Percentiles rank a stretch among this genome's conserved stretches.
Evolutionary conservation across 164 flowering plant species (phyloP).

Genomic region (Paratinospora sagittata): DNA sequence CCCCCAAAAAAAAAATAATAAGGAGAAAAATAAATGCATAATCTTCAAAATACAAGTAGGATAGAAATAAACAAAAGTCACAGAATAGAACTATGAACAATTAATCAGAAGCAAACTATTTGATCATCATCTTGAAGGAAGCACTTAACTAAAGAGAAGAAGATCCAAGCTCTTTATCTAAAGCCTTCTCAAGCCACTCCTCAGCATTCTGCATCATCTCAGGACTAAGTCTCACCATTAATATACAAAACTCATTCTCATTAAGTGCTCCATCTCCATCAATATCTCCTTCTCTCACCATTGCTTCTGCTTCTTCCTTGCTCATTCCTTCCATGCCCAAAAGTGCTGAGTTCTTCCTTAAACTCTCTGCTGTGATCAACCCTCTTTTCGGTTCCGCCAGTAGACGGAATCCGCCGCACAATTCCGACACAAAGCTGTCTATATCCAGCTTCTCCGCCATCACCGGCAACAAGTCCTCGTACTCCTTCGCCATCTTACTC

Average conservation of each 20-base stretch:
- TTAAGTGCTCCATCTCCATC: conserved; percentile 84
- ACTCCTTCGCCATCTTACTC: conserved; percentile 19
- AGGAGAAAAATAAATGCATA: too few relatives aligned
- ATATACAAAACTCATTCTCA: conserved; percentile 69
- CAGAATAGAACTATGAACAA: too few relatives aligned
- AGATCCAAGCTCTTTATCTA: conserved; percentile 43
- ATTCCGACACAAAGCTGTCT: conserved; percentile 59
- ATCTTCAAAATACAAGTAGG: too few relatives aligned
- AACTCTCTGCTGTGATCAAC: conserved; percentile 56
- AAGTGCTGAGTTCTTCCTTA: conserved; percentile 46
- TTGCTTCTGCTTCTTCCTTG: conserved; percentile 57
- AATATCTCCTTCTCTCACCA: conserved; percentile 85
- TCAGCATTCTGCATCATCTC: conserved; percentile 85
- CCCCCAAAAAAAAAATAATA: too few relatives aligned
- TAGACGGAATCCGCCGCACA: conserved; percentile 67
- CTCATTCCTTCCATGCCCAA: conserved; percentile 77
- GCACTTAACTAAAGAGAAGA: too few relatives aligned
- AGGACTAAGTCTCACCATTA: conserved; percentile 89
- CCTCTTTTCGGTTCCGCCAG: conserved; percentile 54
- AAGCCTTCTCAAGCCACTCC: conserved; percentile 63
- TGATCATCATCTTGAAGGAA: too few relatives aligned
- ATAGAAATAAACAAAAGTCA: too few relatives aligned
- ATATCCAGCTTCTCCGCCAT: conserved; percentile 89
- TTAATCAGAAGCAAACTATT: too few relatives aligned
- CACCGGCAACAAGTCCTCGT: conserved; percentile 70